Percentiles rank a stretch among this genome's conserved stretches.
phyloP scores from a whole-genome alignment of 352 stramenopile species.

The Phytophthora pisi region DNA sequence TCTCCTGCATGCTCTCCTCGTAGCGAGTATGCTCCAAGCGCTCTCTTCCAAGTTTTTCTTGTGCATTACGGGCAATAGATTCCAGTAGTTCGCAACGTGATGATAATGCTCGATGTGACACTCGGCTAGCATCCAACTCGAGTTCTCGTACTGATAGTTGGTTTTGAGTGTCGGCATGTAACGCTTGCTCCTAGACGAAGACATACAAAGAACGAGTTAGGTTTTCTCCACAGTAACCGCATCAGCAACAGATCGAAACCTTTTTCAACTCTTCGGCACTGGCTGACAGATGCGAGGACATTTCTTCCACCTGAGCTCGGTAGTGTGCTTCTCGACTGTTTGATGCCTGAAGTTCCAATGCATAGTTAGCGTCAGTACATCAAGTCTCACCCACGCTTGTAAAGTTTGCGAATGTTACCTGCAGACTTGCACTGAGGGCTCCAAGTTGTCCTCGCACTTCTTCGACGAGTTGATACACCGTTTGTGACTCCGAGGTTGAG shows the following conservation, averaged over 20 bases:
- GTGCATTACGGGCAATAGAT: slow-evolving; percentile 56
- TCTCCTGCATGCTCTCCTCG: slow-evolving; percentile 53
- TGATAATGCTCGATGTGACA: slow-evolving; percentile 41
- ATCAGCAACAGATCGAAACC: slow-evolving; percentile 9
- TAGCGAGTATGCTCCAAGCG: slow-evolving; percentile 50
- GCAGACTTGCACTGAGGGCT: slow-evolving; percentile 32
- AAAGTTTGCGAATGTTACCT: slow-evolving; percentile 20
- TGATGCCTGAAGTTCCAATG: slow-evolving; percentile 10
- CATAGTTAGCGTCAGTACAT: slow-evolving; percentile 4
- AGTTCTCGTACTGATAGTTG: slow-evolving; percentile 41
- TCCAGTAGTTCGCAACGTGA: slow-evolving; percentile 63
- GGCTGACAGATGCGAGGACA: slow-evolving; percentile 17
- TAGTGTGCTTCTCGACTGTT: slow-evolving; percentile 32
- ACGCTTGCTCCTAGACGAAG: slow-evolving; percentile 32
- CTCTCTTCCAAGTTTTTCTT: slow-evolving; percentile 64
- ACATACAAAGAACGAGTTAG: slow-evolving; percentile 4
- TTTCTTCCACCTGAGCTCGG: slow-evolving; percentile 27
- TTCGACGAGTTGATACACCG: slow-evolving; percentile 36
- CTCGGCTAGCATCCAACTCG: slow-evolving; percentile 43
- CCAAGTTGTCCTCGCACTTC: slow-evolving; percentile 35
- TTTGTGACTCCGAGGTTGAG: slow-evolving; percentile 28
- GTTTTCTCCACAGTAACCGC: not conserved
- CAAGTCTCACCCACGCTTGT: not conserved
- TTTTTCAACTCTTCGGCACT: slow-evolving; percentile 35
- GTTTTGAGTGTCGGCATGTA: slow-evolving; percentile 18